Base-by-base conservation (phyloP, 2,329 filamentous ascomycete genomes). In the Alternaria novae-zelandiae region DNA sequence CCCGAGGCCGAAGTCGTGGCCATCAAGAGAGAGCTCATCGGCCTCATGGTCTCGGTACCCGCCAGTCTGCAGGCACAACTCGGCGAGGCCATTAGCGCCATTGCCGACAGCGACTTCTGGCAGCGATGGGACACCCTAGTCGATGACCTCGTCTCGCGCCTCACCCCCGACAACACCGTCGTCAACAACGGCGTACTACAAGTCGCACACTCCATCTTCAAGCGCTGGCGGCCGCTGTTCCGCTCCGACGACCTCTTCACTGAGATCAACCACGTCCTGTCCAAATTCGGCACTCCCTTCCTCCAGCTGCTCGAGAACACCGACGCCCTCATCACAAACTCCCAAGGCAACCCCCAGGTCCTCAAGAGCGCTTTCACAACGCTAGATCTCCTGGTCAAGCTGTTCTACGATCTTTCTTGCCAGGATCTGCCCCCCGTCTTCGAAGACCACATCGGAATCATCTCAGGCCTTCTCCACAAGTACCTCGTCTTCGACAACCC, bases 41-140 rank as follows among this genome's bases (percentile, higher is more conserved):
- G 93, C 61, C 86, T 99, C 73, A 99, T 99, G 96, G 97, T 97
- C 74, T 90, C 91, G 9, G 94, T 96, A 23, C 96, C 95, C 5
- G 81, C 92, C 17, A 91, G 89, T 64, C 91, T 99, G 69, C 96
- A 98, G 82, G 89, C 93, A 64, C 96, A 99, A 82, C 87, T 99
- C 41, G 96, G 96, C 71, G 96, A 98, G 78, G 94, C 96, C 66
- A 96, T 98, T 80, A 97, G 95, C 82, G 89, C 96, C 73, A 98
- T 99, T 74, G 96, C 96, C 64, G 95, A 98, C 82, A 98, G 94
- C 70, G 96, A 99, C 80, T 99, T 99, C 81, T 99, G 92, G 91
- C 86, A 91, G 80, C 87, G 91, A 75, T 99, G 96, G 96, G 92
- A 98, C 76, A 97, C 94, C n/a, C 86, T 99, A 64, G 94, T 97